These are phyloP conservation scores for Closterium sp. DNA, from an alignment of 139 green algal genomes.

Conservation along the genomic window DNA sequence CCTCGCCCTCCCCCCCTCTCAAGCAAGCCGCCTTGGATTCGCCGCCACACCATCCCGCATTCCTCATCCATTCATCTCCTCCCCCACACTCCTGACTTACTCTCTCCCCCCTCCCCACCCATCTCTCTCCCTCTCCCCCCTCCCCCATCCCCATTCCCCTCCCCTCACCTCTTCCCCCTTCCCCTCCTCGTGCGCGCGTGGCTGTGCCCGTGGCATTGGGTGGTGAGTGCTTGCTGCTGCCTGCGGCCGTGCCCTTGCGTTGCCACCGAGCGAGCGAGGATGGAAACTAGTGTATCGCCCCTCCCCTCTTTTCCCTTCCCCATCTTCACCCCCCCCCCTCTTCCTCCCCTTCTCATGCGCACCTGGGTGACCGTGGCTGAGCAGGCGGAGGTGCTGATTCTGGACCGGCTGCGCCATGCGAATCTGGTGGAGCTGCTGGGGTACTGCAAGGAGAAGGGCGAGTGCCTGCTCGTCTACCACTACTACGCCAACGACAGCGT, in stretches of 20 bases:
- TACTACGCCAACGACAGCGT: slow-evolving; percentile 19
- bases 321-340: too few relatives aligned
- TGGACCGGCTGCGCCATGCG: slow-evolving; percentile 21
- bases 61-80: background rate
- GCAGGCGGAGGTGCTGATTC: slow-evolving; percentile 37
- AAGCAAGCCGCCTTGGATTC: background rate
- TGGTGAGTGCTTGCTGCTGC: too few relatives aligned
- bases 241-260: too few relatives aligned
- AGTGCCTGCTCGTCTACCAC: slow-evolving; percentile 30
- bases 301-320: too few relatives aligned
- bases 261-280: too few relatives aligned
- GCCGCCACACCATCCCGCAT: background rate
- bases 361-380: too few relatives aligned
- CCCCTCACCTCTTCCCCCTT: too few relatives aligned
- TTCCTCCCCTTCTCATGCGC: too few relatives aligned
- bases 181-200: too few relatives aligned
- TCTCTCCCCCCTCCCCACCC: background rate
- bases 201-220: too few relatives aligned
- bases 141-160: background rate
- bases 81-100: background rate
- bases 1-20: background rate
- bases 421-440: slow-evolving; percentile 33
- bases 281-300: too few relatives aligned
- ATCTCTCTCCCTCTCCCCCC: background rate
- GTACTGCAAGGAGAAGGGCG: slow-evolving; percentile 31